Conservation (phyloP, 2,329 filamentous ascomycete genomes). For the Sclerotinia spermophila region DNA sequence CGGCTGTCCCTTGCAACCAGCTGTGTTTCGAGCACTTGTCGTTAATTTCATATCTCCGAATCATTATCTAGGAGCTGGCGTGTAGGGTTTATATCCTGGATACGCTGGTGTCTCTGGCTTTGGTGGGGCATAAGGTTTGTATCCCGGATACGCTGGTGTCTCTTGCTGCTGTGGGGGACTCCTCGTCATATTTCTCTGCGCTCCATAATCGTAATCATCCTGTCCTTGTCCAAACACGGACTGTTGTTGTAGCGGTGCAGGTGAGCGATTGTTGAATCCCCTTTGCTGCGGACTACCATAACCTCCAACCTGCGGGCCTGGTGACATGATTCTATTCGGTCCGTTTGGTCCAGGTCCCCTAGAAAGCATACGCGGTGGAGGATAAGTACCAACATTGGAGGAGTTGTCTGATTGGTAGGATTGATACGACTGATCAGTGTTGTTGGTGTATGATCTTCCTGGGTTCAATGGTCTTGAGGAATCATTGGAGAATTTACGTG, state of each 20-base stretch:
- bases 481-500: slow-evolving; percentile 30
- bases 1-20: background rate
- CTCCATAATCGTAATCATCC: background rate
- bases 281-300: background rate
- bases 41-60: background rate
- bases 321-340: slow-evolving; percentile 27
- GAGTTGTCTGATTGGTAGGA: slow-evolving; percentile 6
- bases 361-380: slow-evolving; percentile 21
- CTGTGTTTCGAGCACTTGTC: background rate
- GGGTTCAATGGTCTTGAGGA: slow-evolving; percentile 26
- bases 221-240: background rate
- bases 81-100: slow-evolving; percentile 17
- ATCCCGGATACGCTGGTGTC: slow-evolving; percentile 11
- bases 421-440: slow-evolving; percentile 17
- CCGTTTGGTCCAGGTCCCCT: slow-evolving; percentile 25
- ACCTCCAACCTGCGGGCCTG: slow-evolving; percentile 24
- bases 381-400: slow-evolving; percentile 12
- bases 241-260: background rate
- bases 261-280: background rate
- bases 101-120: background rate
- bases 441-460: slow-evolving; percentile 28
- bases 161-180: slow-evolving; percentile 11
- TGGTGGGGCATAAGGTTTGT: slow-evolving; percentile 1
- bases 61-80: background rate
- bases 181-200: slow-evolving; percentile 3